phyloP scores from a whole-genome alignment of 306 rosid species.

The Quercus variabilis region DNA sequence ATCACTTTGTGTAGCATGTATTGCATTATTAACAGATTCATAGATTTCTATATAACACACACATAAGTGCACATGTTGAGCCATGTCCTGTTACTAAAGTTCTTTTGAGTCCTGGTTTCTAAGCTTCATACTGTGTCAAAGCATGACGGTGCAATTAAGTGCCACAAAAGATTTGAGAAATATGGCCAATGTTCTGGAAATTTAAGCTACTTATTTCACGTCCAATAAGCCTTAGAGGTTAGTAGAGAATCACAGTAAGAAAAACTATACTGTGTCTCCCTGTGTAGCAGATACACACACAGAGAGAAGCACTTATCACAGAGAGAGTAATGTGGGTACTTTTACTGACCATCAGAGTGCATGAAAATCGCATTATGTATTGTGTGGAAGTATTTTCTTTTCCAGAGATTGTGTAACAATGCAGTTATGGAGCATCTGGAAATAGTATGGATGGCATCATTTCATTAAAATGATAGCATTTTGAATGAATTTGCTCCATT shows the following conservation, averaged over 20 bases:
- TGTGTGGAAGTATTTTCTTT: no score
- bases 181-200: not conserved
- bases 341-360: not conserved
- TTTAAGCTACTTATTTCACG: not conserved
- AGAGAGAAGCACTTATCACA: no score
- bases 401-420: not conserved
- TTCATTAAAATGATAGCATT: not conserved
- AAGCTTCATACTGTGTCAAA: not conserved
- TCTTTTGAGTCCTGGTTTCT: not conserved
- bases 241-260: not conserved
- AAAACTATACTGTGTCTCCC: not conserved
- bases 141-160: not conserved
- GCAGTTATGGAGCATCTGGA: not conserved
- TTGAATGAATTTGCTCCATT: not conserved
- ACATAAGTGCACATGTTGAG: constrained; percentile 6
- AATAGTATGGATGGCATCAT: not conserved
- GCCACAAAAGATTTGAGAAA: no score
- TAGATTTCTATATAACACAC: not conserved
- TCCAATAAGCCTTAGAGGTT: not conserved
- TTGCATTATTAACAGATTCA: constrained; percentile 9
- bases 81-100: not conserved
- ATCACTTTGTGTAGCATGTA: not conserved
- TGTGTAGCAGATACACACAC: not conserved
- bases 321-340: not conserved
- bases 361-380: not conserved